Base-by-base conservation (phyloP, 2,329 filamentous ascomycete genomes). In the Ilyonectria mors-panacis region DNA sequence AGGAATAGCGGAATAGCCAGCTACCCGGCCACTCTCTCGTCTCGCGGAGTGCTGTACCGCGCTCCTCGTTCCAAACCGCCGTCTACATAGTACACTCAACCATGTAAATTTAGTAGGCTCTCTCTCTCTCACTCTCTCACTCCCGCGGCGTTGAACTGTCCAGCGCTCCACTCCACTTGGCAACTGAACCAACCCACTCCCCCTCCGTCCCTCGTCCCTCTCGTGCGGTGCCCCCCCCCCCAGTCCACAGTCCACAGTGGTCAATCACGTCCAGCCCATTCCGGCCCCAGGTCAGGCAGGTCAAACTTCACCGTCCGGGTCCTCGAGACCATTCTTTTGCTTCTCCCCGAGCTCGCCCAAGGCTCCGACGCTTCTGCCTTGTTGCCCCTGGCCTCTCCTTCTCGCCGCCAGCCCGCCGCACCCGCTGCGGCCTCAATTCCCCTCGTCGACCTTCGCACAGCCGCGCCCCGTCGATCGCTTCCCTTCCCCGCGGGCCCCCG, bases 261-360 rank as follows among this genome's bases (percentile, higher is more conserved):
- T 68, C 63, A 64, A 68, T 57, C 45, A 68, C 68, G 63, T 62
- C 68, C 68, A 74, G 71, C 68, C 71, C 65, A 70, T 74, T 75
- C 70, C 65, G 71, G 71, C 65, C 68, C 73, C 71, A 75, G 71
- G 64, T 73, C 63, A 73, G 70, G 66, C 63, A 74, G 70, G 66
- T 68, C 71, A 75, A 74, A 75, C 68, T 75, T 72, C 73, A 74
- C 70, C 71, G 73, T 74, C 70, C 66, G 72, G 70, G 70, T 71
- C 65, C 60, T 65, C 66, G 42, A 67, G 42, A 67, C 66, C 71
- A 64, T 70, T 65, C 67, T 67, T 72, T 75, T 66, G 59, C 53
- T 54, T 66, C 61, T 68, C 56, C 66, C 45, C 50, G 65, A 67
- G 56, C 63, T 59, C 30, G 42, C 55, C 54, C 59, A 33, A 45